Percentiles rank a stretch among this genome's conserved stretches.
phyloP scores from a whole-genome alignment of 768 basidiomycete species.

The Rhodotorula diobovata region DNA sequence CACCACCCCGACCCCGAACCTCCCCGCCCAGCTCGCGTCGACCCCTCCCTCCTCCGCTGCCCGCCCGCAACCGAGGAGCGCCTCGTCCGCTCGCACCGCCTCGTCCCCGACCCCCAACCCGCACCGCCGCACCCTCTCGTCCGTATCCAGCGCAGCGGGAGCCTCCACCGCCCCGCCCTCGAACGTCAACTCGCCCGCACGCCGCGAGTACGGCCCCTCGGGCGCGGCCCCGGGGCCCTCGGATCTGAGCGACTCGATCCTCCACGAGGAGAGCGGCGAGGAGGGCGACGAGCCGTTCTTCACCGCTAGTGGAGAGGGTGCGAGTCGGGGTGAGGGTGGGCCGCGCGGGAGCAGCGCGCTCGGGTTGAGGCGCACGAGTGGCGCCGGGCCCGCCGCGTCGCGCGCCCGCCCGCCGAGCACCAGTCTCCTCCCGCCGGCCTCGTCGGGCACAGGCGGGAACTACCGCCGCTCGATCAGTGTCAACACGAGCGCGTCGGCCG shows the following conservation, averaged over 20 bases:
- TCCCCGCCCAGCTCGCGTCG: neutral
- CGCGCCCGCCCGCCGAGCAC: neutral
- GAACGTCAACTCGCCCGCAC: constrained; percentile 20
- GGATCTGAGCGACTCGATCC: constrained; percentile 13
- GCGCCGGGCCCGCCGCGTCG: neutral
- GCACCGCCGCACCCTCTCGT: constrained; percentile 15
- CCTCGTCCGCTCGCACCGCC: constrained; percentile 3
- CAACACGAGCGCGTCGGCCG: neutral
- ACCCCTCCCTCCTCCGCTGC: constrained; percentile 2
- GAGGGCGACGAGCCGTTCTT: neutral
- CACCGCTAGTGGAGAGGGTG: neutral
- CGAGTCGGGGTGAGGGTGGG: neutral
- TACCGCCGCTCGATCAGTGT: neutral
- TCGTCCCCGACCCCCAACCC: constrained; percentile 27
- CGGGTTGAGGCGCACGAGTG: neutral
- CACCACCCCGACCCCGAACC: constrained; percentile 1
- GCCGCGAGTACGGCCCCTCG: constrained; percentile 13
- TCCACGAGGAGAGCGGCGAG: constrained; percentile 29
- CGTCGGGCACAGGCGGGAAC: neutral
- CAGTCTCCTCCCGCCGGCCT: neutral
- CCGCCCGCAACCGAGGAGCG: neutral
- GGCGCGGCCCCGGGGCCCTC: neutral
- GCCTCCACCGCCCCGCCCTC: neutral
- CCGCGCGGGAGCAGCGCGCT: neutral
- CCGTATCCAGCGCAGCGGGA: constrained; percentile 7